phyloP scores from a whole-genome alignment of 2,329 filamentous ascomycete species.

The Ceratocystis cacaofunesta region DNA sequence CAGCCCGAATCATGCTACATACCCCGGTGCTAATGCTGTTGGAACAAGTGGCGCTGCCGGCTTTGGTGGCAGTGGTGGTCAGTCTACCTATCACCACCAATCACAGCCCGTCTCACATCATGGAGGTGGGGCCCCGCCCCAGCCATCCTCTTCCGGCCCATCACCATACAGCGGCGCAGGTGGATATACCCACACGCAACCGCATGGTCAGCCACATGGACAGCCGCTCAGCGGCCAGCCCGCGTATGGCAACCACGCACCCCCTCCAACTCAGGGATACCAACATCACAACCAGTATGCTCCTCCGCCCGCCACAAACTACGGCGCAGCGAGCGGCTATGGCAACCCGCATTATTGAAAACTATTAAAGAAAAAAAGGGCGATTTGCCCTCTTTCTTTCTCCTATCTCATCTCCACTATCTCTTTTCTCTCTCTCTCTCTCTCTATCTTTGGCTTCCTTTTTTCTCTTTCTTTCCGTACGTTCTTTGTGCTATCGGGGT shows the following conservation, averaged over 20 bases:
- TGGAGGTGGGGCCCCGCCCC: slow-evolving; percentile 10
- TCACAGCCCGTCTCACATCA: slow-evolving; percentile 15
- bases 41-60: slow-evolving; percentile 20
- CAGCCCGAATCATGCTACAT: slow-evolving; percentile 16
- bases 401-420: no score
- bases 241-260: slow-evolving; percentile 13
- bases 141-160: slow-evolving; percentile 3
- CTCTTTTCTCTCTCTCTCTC: not conserved
- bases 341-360: slow-evolving; percentile 12
- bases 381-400: no score
- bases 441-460: not conserved
- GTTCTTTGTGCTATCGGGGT: slow-evolving; percentile 5
- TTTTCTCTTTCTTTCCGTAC: not conserved
- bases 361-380: not conserved
- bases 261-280: slow-evolving; percentile 18
- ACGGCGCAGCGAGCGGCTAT: slow-evolving; percentile 10
- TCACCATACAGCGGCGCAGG: slow-evolving; percentile 8
- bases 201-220: slow-evolving; percentile 8
- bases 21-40: slow-evolving; percentile 18
- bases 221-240: slow-evolving; percentile 20
- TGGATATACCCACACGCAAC: slow-evolving; percentile 10
- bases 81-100: slow-evolving; percentile 21
- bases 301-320: slow-evolving; percentile 15
- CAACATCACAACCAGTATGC: slow-evolving; percentile 19
- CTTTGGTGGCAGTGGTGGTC: slow-evolving; percentile 21